Evolutionary conservation across 2,329 filamentous ascomycete species (phyloP).

Genomic region (Cryoendolithus antarcticus): DNA sequence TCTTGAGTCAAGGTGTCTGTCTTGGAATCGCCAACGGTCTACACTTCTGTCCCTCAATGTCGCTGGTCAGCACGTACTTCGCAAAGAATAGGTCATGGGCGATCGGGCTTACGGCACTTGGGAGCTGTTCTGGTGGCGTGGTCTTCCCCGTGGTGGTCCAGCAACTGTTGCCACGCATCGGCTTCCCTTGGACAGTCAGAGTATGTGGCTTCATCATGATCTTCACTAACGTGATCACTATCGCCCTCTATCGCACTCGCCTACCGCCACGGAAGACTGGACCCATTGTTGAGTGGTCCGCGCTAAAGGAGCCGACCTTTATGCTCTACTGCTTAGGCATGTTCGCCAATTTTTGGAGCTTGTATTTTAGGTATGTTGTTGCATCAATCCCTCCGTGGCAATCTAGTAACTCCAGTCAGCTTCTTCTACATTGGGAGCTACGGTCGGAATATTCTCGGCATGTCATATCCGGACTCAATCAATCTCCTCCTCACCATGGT

Average conservation of each 20-base stretch:
- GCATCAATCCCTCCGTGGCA: too few species aligned
- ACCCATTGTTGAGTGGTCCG: conserved; percentile 29
- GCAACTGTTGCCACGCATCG: conserved; percentile 35
- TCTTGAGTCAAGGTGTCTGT: conserved; percentile 37
- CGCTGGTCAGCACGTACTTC: conserved; percentile 58
- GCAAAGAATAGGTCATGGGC: too few species aligned
- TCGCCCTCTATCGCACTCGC: conserved; percentile 24
- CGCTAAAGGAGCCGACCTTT: conserved; percentile 30
- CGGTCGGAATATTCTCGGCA: conserved; percentile 24
- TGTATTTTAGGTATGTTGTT: too few species aligned
- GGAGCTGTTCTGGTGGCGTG: conserved; percentile 45
- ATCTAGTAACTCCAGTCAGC: too few species aligned
- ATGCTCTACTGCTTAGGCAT: conserved; percentile 32
- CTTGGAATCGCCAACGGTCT: conserved; percentile 46
- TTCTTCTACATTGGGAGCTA: conserved; percentile 35
- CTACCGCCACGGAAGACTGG: conserved; percentile 31
- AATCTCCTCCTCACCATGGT: conserved; percentile 46
- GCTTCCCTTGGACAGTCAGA: conserved; percentile 44
- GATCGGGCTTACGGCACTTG: too few species aligned
- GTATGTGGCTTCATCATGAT: conserved; percentile 38
- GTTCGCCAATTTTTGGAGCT: conserved; percentile 32
- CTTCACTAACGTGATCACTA: conserved; percentile 17
- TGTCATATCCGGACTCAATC: conserved; percentile 40
- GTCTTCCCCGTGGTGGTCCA: conserved; percentile 41
- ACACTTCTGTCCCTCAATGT: conserved; percentile 52